Base-by-base conservation (phyloP, 1,284 basidiomycete genomes). In the Sparassis latifolia region DNA sequence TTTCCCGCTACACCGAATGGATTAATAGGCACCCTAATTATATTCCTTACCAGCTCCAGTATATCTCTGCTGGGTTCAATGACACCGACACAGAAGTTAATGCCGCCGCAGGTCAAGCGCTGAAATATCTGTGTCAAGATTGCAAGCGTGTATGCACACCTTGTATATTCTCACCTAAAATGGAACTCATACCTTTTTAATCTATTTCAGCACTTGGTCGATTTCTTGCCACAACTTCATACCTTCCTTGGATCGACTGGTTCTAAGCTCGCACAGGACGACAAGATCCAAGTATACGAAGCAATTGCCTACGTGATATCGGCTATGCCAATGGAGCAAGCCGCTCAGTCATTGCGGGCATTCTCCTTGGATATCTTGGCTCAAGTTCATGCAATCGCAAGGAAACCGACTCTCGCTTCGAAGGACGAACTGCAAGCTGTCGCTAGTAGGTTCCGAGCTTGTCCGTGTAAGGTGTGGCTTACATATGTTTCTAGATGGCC, bases 1-100 rank as follows among this genome's bases (percentile, higher is more conserved):
- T 99, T 55, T 92, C 92, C 7, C 82, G 97, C 20, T 99, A 99
- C 68, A 95, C 95, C 6, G 91, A 96, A 69, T 99, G 97, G 97
- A 89, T 96, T 62, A 90, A 89, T 63, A 75, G 78, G 55, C 95
- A 99, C 65, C 90, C 95, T 0, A 76, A 86, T 38, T 93, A 97
- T 64, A 90, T 99, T 54, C 79, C 81, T 32, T 82, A 82, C 64
- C 87, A 93, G 64, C 76, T 99, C 27, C 86, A 89, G 58, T 99
- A 97, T 68, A 89, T 99, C 52, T 94, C 93, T 6, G 76, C 85
- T 10, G 96, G 97, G 0, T 97, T 99, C 62, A 84, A 94, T 58
- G 86, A 88, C 62, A 60, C 75, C 2, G 89, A 94, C 61, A 53
- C 66, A 2, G 90, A 95, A 62, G 94, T 99, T 20, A 84, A 85